These are phyloP conservation scores for Salvia hispanica DNA, from an alignment of 257 asterid genomes.

Conservation along the genomic window DNA sequence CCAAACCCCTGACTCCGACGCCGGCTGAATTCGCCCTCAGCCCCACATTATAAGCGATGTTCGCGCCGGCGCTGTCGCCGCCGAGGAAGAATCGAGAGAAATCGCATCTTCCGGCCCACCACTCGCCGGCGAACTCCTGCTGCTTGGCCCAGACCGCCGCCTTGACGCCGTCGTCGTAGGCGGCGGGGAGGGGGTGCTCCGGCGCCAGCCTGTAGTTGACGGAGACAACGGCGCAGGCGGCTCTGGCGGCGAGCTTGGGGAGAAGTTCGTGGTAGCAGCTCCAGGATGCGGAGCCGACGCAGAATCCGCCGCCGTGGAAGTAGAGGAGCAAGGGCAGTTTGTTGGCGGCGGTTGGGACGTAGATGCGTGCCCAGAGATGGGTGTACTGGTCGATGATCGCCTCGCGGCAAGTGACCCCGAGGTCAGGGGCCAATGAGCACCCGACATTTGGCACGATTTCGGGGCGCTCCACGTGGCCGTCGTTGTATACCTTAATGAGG, in stretches of 20 bases:
- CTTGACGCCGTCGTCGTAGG: constrained; percentile 76
- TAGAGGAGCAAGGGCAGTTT: constrained; percentile 62
- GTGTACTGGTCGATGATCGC: constrained; percentile 55
- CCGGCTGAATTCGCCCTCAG: constrained; percentile 31
- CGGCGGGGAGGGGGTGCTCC: constrained; percentile 82
- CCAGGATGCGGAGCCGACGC: constrained; percentile 88
- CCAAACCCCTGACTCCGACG: constrained; percentile 47
- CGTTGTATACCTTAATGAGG: constrained; percentile 63
- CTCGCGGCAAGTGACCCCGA: constrained; percentile 57
- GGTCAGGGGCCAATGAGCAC: constrained; percentile 45
- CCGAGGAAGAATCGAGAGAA: constrained; percentile 46
- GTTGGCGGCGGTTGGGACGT: constrained; percentile 49
- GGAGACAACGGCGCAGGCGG: constrained; percentile 59
- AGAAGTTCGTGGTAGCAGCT: constrained; percentile 78
- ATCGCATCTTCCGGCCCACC: constrained; percentile 54
- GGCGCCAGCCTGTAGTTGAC: constrained; percentile 81
- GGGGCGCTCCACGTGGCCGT: constrained; percentile 78
- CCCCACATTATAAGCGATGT: constrained; percentile 65
- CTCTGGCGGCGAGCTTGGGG: constrained; percentile 48
- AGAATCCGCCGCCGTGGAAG: constrained; percentile 91
- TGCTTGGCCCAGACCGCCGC: constrained; percentile 56
- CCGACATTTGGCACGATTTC: constrained; percentile 59
- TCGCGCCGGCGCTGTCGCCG: constrained; percentile 93
- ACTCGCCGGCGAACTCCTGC: constrained; percentile 37
- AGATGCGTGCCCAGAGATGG: constrained; percentile 73